A percentile compares a stretch with the other conserved stretches of the same genome.
phyloP scores from a whole-genome alignment of 2,329 filamentous ascomycete species.

The Pyricularia grisea region DNA sequence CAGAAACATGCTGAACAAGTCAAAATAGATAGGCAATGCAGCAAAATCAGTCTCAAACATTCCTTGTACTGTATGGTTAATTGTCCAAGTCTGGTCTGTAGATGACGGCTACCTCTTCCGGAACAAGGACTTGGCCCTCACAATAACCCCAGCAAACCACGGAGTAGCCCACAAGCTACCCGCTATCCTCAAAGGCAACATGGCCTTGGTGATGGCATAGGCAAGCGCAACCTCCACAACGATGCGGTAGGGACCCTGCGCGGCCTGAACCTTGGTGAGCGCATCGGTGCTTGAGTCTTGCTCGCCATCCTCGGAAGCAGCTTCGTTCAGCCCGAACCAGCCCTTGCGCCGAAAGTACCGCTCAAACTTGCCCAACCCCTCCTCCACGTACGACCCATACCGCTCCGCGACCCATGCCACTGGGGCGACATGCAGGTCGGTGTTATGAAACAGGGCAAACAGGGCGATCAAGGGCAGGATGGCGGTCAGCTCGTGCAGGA shows the following conservation, averaged over 20 bases:
- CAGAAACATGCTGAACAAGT: not conserved
- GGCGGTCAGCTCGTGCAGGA: conserved; percentile 89
- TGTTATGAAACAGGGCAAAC: conserved; percentile 71
- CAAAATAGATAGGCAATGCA: not conserved
- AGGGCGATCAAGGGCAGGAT: conserved; percentile 70
- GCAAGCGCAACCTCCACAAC: conserved; percentile 70
- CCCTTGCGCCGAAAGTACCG: conserved; percentile 68
- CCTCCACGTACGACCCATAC: conserved; percentile 41
- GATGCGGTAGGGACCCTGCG: conserved; percentile 38
- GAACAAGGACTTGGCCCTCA: conserved; percentile 20
- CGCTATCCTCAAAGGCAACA: conserved; percentile 69
- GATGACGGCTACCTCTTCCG: not conserved
- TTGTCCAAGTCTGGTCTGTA: not conserved
- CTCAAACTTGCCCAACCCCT: conserved; percentile 66
- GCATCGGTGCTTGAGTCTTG: conserved; percentile 20
- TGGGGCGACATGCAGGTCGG: conserved; percentile 50
- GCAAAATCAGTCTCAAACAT: not conserved
- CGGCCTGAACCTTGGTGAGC: conserved; percentile 21
- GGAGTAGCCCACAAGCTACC: conserved; percentile 83
- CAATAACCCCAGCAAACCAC: conserved; percentile 70
- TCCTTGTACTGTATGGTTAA: no score
- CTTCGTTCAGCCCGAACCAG: conserved; percentile 59
- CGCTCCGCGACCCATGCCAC: conserved; percentile 37
- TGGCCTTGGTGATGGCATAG: conserved; percentile 79
- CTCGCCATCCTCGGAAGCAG: conserved; percentile 12